phyloP scores from a whole-genome alignment of 129 eudicot species.

The Saussurea involucrata region DNA sequence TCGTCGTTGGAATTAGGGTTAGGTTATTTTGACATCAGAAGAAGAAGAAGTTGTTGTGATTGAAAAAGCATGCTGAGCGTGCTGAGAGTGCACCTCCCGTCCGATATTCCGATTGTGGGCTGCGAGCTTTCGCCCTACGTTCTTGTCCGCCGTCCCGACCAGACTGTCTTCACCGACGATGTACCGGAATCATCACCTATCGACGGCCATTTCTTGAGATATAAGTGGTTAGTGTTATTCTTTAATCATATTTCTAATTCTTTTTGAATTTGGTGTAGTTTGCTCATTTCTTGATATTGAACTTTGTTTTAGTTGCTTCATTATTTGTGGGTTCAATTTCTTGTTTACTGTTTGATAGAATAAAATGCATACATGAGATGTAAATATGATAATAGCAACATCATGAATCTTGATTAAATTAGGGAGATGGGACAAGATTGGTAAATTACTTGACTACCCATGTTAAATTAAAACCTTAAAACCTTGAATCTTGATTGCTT shows the following conservation, averaged over 20 bases:
- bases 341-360: background rate
- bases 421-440: background rate
- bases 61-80: slow-evolving; percentile 65
- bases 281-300: background rate
- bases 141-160: slow-evolving; percentile 51
- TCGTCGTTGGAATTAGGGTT: slow-evolving; percentile 28
- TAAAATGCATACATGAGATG: background rate
- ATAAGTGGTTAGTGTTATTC: slow-evolving; percentile 64
- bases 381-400: background rate
- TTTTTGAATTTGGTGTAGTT: background rate
- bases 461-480: background rate
- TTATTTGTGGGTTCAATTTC: background rate
- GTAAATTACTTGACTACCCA: background rate
- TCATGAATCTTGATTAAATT: background rate
- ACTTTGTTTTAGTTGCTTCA: background rate
- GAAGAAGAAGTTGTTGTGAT: slow-evolving; percentile 18
- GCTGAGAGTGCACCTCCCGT: slow-evolving; percentile 76
- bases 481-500: background rate
- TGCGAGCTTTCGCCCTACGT: slow-evolving; percentile 76
- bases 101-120: slow-evolving; percentile 84
- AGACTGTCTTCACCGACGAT: slow-evolving; percentile 51
- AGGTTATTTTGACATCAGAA: slow-evolving; percentile 3
- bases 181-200: slow-evolving; percentile 58
- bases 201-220: slow-evolving; percentile 81
- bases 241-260: background rate